A percentile compares a stretch with the other conserved stretches of the same genome.
phyloP scores from a whole-genome alignment of 805 yeast genomes.

The Schwanniomyces sp. region DNA sequence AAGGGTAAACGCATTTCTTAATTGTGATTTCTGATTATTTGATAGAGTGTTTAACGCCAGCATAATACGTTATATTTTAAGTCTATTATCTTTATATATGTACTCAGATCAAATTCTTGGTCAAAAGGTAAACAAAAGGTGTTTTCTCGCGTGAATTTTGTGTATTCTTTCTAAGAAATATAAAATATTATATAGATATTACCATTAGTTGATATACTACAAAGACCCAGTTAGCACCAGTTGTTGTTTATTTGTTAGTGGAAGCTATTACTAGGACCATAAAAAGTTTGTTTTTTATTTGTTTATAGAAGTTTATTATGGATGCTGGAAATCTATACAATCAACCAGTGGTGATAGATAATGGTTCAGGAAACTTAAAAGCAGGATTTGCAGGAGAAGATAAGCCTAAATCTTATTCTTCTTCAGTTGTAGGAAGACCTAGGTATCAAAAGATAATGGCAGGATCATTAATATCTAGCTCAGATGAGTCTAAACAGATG shows the following conservation, averaged over 20 bases:
- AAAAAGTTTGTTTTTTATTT: not conserved
- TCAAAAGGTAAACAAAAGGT: not conserved
- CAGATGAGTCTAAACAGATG: slow-evolving; percentile 26
- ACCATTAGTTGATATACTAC: too few relatives aligned
- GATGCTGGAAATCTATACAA: slow-evolving; percentile 29
- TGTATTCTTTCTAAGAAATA: not conserved
- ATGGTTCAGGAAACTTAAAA: slow-evolving; percentile 80
- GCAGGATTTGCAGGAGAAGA: slow-evolving; percentile 95
- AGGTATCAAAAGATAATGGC: slow-evolving; percentile 86
- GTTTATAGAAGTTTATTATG: slow-evolving; percentile 2
- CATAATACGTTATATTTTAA: slow-evolving; percentile 9
- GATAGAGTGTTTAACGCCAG: slow-evolving; percentile 45
- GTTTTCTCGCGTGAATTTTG: not conserved
- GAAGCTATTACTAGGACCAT: not conserved
- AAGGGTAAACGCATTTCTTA: slow-evolving; percentile 73
- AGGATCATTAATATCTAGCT: slow-evolving; percentile 22
- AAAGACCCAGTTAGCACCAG: not conserved
- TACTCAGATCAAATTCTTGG: not conserved
- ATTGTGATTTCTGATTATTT: slow-evolving; percentile 60
- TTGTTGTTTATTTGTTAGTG: not conserved
- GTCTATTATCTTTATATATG: not conserved
- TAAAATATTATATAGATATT: too few relatives aligned
- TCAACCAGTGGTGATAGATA: slow-evolving; percentile 48
- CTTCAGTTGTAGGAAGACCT: slow-evolving; percentile 75
- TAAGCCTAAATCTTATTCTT: slow-evolving; percentile 63